Conservation (phyloP, 768 basidiomycete genomes). For the Rhizopogon vinicolor region DNA sequence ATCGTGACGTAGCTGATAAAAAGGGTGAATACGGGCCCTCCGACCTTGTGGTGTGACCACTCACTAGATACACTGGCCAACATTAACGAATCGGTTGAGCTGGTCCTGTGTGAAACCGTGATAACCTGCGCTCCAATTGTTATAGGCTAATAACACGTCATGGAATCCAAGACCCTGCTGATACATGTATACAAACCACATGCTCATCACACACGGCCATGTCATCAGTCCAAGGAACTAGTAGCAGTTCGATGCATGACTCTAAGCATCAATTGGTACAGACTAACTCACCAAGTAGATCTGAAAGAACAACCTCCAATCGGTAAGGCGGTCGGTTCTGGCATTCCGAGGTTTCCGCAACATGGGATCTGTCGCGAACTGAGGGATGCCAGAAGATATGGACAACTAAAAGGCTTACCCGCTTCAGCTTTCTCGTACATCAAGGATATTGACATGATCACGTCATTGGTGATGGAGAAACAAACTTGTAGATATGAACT, state of each 20-base stretch:
- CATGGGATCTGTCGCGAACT: constrained; percentile 34
- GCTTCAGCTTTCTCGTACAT: constrained; percentile 51
- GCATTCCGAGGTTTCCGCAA: constrained; percentile 44
- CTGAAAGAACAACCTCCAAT: constrained; percentile 45
- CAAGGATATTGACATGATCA: constrained; percentile 45
- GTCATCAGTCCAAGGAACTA: constrained; percentile 42
- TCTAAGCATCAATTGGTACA: background rate
- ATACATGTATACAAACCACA: constrained; percentile 36
- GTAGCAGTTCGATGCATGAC: constrained; percentile 4
- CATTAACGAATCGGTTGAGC: constrained; percentile 30
- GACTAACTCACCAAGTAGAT: constrained; percentile 37
- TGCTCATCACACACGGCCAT: constrained; percentile 41
- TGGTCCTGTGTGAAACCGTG: constrained; percentile 25
- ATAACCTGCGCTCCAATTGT: constrained; percentile 34
- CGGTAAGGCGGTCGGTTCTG: constrained; percentile 44
- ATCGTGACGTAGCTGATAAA: constrained; percentile 40
- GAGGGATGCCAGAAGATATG: background rate
- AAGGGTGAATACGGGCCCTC: background rate
- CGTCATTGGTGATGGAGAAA: constrained; percentile 51
- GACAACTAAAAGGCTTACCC: constrained; percentile 19
- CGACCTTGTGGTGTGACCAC: constrained; percentile 7
- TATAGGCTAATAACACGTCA: constrained; percentile 36
- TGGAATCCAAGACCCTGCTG: constrained; percentile 33
- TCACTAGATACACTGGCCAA: constrained; percentile 44
- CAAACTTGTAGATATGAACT: constrained; percentile 52